Conservation (phyloP, 176 grass and related monocot species). For the Eragrostis curvula region DNA sequence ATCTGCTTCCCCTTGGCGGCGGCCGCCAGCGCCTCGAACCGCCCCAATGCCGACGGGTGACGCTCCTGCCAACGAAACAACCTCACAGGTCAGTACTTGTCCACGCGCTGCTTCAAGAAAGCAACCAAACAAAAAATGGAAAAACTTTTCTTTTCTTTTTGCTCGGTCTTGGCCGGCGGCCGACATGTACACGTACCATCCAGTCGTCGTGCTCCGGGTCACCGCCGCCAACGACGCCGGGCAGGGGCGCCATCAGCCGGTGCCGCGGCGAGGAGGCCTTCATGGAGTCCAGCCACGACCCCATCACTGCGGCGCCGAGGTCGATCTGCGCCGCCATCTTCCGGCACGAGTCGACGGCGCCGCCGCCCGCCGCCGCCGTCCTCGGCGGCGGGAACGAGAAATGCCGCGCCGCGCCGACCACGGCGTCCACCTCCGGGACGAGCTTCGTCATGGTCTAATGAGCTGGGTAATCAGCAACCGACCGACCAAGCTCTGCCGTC, state of each 20-base stretch:
- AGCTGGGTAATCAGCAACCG: background rate
- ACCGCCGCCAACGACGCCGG: constrained; percentile 2
- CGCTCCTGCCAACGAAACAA: constrained; percentile 37
- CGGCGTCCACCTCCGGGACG: constrained; percentile 38
- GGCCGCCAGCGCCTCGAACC: constrained; percentile 55
- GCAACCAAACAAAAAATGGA: background rate
- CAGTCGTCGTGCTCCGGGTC: constrained; percentile 47
- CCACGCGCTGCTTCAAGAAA: no score
- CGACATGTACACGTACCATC: constrained; percentile 40
- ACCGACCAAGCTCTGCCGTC: background rate
- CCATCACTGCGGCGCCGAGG: constrained; percentile 40
- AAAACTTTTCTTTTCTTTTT: background rate
- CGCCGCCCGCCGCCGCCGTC: background rate
- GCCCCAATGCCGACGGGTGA: constrained; percentile 71
- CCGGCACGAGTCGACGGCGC: constrained; percentile 27
- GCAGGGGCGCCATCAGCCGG: constrained; percentile 22
- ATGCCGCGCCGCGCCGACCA: constrained; percentile 18
- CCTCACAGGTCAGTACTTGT: no score
- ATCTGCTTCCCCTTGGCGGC: constrained; percentile 61
- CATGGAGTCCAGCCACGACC: constrained; percentile 68
- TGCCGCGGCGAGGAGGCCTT: constrained; percentile 69
- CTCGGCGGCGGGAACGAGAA: constrained; percentile 63
- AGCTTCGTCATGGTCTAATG: constrained; percentile 53
- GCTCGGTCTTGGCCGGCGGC: background rate
- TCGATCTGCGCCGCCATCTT: constrained; percentile 56